Conservation (phyloP, 1,139 yeast species). For the Blastobotrys persicus region DNA sequence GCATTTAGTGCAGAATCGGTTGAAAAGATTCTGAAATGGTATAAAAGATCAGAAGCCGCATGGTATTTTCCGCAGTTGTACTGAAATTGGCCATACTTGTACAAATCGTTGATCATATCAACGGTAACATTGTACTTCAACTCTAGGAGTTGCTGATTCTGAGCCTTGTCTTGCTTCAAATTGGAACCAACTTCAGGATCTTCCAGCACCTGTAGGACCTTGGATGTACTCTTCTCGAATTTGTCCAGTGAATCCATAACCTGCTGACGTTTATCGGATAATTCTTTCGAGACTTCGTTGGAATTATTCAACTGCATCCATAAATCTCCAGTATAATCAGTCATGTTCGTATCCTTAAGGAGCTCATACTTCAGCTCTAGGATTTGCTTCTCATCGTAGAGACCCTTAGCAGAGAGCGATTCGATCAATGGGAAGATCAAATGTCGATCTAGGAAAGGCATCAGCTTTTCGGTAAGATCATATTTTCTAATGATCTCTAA, state of each 20-base stretch:
- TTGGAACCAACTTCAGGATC: conserved; percentile 48
- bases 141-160: conserved; percentile 48
- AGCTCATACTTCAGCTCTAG: conserved; percentile 49
- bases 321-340: conserved; percentile 46
- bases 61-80: conserved; percentile 60
- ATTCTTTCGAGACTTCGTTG: conserved; percentile 42
- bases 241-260: conserved; percentile 42
- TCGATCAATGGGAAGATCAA: conserved; percentile 53
- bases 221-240: conserved; percentile 46
- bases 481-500: conserved; percentile 34
- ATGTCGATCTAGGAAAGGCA: conserved; percentile 59
- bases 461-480: conserved; percentile 52
- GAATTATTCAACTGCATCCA: conserved; percentile 43
- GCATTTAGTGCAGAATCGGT: conserved; percentile 48
- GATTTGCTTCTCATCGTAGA: conserved; percentile 46
- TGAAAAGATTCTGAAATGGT: conserved; percentile 54
- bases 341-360: conserved; percentile 56
- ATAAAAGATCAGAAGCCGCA: conserved; percentile 54
- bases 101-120: conserved; percentile 50
- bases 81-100: conserved; percentile 57
- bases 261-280: conserved; percentile 41
- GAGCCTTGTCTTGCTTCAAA: conserved; percentile 52
- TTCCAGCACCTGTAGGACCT: conserved; percentile 47
- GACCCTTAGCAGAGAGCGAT: conserved; percentile 43
- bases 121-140: conserved; percentile 46